Evolutionary conservation across 2,329 filamentous ascomycete species (phyloP).

Genomic region (Fusarium drepaniforme): DNA sequence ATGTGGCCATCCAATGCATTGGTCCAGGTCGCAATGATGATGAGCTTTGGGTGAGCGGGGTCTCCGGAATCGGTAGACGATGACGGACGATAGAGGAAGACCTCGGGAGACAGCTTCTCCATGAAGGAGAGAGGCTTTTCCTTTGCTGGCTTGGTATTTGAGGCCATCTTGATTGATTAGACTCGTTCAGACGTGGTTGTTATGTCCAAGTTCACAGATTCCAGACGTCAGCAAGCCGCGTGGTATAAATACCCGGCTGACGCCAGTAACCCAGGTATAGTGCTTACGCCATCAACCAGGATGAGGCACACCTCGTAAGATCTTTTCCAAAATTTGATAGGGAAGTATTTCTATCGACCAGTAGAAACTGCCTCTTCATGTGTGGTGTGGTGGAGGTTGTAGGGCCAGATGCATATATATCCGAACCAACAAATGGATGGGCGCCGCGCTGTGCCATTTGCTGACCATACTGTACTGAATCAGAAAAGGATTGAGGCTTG

Average conservation of each 20-base stretch:
- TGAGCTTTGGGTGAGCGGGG: slow-evolving; percentile 10
- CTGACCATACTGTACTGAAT: neutral
- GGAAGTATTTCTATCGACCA: neutral
- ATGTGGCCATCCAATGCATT: slow-evolving; percentile 20
- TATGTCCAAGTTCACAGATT: neutral
- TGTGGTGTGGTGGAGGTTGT: neutral
- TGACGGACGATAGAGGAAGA: slow-evolving; percentile 14
- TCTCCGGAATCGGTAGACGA: neutral
- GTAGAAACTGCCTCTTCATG: neutral
- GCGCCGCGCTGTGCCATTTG: neutral
- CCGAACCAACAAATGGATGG: neutral
- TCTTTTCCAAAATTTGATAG: neutral
- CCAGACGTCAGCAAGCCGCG: neutral
- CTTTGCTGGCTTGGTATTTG: neutral
- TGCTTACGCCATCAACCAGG: neutral
- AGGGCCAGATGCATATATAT: neutral
- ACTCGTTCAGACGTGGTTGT: neutral
- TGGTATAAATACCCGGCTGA: neutral
- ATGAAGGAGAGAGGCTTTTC: slow-evolving; percentile 18
- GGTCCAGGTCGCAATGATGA: slow-evolving; percentile 27
- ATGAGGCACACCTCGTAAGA: neutral
- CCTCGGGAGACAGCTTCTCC: slow-evolving; percentile 17
- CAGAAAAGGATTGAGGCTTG: neutral
- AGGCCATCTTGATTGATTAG: slow-evolving; percentile 1
- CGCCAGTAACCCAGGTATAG: neutral